phyloP scores from a whole-genome alignment of 768 basidiomycete genomes.

The Trichaptum fuscoviolaceum region DNA sequence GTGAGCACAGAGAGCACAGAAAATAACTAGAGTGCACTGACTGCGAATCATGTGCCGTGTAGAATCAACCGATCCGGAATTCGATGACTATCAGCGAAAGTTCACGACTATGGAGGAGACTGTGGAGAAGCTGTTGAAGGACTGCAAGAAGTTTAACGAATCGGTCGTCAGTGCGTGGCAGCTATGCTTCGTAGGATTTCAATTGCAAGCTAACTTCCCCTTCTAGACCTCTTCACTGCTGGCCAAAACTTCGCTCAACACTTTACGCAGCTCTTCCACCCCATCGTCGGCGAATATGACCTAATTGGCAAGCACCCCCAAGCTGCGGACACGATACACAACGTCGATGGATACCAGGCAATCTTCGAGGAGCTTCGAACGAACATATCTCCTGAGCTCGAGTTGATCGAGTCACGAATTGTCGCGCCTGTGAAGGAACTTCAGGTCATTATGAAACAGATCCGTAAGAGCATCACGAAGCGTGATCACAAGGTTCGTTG shows the following conservation, averaged over 20 bases:
- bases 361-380: constrained; percentile 80
- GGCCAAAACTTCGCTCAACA: constrained; percentile 61
- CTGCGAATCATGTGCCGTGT: constrained; percentile 7
- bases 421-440: constrained; percentile 86
- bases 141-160: constrained; percentile 83
- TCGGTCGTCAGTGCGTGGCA: constrained; percentile 60
- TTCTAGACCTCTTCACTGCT: constrained; percentile 58
- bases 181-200: constrained; percentile 3
- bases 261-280: constrained; percentile 57
- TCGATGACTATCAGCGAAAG: constrained; percentile 79
- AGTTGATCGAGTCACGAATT: constrained; percentile 87
- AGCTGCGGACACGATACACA: constrained; percentile 69
- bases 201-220: constrained; percentile 1
- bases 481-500: constrained; percentile 84
- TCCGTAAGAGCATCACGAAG: constrained; percentile 93
- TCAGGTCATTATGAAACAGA: constrained; percentile 77
- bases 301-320: constrained; percentile 75
- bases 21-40: constrained; percentile 9
- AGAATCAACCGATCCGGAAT: constrained; percentile 85
- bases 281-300: constrained; percentile 72
- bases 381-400: constrained; percentile 82
- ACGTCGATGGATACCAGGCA: constrained; percentile 64
- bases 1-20: constrained; percentile 39
- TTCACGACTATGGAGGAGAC: constrained; percentile 74
- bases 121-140: constrained; percentile 88